Evolutionary conservation across 345 rosid species (phyloP), one percentile per base, ranked within the genome.

Genomic region (Chamaenerion angustifolium): DNA sequence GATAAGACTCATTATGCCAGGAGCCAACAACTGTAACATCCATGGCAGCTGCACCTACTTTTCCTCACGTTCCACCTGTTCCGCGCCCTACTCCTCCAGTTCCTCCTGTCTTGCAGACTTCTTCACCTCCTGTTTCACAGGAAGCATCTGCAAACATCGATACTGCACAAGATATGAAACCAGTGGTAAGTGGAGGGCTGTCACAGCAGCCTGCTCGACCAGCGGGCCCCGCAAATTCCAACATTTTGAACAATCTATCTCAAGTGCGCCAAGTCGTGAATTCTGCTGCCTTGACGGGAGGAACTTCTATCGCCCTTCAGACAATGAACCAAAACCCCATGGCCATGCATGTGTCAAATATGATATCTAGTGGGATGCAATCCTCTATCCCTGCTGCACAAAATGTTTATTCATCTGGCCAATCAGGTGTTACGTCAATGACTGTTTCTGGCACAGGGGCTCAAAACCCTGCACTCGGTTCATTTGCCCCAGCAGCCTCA

Each of bases 281-380:
- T 72, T 78, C 94, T 63, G 88, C 95, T 40, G 78, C 95, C 55
- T 67, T 83, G 64, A 74, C 79, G 11, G 96, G 87, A 64, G 98
- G 96, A 62, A 73, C 87, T 60, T 85, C 98, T n/a, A 68, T 75
- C 5, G 86, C 82, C 52, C 81, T 73, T 43, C 82, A 61, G 46
- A 73, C 93, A 45, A 75, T 81, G 68, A 88, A 79, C 67, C 90
- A 74, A 70, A 82, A 81, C 62, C 76, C 90, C 37, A 85, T 92
- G 59, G 88, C 82, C 58, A 76, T 87, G 93, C 98, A 82, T 71
- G 79, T 87, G 88, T 84, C 96, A 51, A 87, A 79, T 69, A 82
- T 87, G 98, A 84, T 92, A 67, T 84, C 96, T 55, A 82, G 81
- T 68, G 90, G 94, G 75, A 82, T 77, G 77, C 72, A 79, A 53